These are phyloP conservation scores for Trichoderma koningiopsis DNA, from an alignment of 2,329 filamentous ascomycete genomes.

Conservation along the genomic window DNA sequence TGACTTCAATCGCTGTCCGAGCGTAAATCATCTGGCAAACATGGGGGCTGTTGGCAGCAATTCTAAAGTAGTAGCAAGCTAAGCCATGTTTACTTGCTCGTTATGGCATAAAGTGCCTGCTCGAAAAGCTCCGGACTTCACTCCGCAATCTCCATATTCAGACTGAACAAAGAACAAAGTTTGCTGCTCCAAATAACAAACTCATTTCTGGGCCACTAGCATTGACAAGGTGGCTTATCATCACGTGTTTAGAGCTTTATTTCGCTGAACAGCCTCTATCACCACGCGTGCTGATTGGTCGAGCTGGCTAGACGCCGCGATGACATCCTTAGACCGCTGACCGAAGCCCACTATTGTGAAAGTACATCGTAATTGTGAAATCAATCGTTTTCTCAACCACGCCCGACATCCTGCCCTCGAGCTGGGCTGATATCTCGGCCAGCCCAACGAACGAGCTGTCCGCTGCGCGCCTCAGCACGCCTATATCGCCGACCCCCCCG, in stretches of 20 bases:
- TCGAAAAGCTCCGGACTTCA: neutral
- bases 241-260: conserved; percentile 21
- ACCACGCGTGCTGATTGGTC: conserved; percentile 9
- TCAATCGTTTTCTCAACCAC: conserved; percentile 19
- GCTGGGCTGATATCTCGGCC: conserved; percentile 9
- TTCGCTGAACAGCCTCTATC: neutral
- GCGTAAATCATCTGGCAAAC: neutral
- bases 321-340: conserved; percentile 21
- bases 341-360: conserved; percentile 3
- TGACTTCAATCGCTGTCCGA: neutral
- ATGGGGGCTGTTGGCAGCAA: neutral
- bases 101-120: neutral
- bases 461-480: neutral
- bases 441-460: neutral
- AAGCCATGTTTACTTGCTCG: neutral
- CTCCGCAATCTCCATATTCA: neutral
- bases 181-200: neutral
- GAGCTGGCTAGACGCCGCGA: neutral
- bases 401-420: neutral
- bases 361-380: neutral
- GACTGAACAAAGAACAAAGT: neutral
- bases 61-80: neutral
- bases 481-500: neutral
- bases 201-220: neutral
- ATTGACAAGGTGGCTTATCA: conserved; percentile 1